A percentile compares a stretch with the other conserved stretches of the same genome.
These are phyloP conservation scores for Candida maris DNA, from an alignment of 805 yeast species.

Conservation along the genomic window DNA sequence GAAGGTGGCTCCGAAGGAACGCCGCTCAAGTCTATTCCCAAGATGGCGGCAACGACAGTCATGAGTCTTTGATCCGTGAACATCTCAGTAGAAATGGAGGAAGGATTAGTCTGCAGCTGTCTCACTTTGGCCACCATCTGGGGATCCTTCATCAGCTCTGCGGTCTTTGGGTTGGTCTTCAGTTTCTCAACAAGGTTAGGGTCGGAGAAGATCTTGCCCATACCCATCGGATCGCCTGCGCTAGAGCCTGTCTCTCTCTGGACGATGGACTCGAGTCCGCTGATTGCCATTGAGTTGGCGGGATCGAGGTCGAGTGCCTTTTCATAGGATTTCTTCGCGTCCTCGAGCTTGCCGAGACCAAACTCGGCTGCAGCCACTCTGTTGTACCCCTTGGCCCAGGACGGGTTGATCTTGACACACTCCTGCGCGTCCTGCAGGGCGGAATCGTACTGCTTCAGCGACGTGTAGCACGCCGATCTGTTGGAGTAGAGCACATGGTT, in stretches of 20 bases:
- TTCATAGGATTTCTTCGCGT: conserved; percentile 66
- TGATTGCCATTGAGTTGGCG: conserved; percentile 77
- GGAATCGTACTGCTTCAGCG: conserved; percentile 63
- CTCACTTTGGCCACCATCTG: conserved; percentile 66
- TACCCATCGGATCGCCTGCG: conserved; percentile 63
- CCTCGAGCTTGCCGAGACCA: conserved; percentile 80
- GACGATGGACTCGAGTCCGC: conserved; percentile 71
- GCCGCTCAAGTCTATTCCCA: conserved; percentile 72
- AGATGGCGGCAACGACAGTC: conserved; percentile 79
- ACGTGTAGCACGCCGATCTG: conserved; percentile 88
- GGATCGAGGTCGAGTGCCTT: conserved; percentile 82
- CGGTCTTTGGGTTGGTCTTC: conserved; percentile 80
- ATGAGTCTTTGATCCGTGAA: conserved; percentile 80
- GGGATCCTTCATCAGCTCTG: conserved; percentile 85
- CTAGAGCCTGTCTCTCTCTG: conserved; percentile 40
- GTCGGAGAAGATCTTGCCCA: conserved; percentile 74
- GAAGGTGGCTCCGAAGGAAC: conserved; percentile 19
- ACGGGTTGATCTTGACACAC: conserved; percentile 73
- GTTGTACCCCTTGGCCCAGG: conserved; percentile 95
- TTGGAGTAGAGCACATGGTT: conserved; percentile 92
- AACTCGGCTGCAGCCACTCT: conserved; percentile 90
- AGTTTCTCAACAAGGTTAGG: conserved; percentile 75
- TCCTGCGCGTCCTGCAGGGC: conserved; percentile 85
- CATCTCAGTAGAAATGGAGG: conserved; percentile 64
- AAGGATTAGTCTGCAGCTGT: conserved; percentile 66